These are phyloP conservation scores for Oryza meridionalis DNA, from an alignment of 176 grass and related monocot species.

Conservation along the genomic window DNA sequence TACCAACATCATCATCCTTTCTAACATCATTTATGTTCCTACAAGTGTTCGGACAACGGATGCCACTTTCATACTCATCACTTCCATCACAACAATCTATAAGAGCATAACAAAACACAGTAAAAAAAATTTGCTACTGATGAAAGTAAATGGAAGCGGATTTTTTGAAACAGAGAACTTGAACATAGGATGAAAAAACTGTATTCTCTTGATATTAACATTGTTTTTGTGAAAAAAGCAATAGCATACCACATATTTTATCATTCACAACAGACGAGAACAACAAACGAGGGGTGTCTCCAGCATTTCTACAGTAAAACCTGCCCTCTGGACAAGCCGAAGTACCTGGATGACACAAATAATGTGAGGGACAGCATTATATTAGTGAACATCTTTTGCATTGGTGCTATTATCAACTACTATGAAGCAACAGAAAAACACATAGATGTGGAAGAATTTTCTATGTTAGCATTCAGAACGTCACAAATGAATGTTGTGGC, in stretches of 20 bases:
- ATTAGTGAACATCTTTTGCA: neutral
- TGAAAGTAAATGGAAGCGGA: neutral
- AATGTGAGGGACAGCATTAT: neutral
- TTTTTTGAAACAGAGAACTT: neutral
- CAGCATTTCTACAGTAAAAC: slow-evolving; percentile 85
- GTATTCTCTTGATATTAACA: slow-evolving; percentile 1
- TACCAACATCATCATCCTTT: slow-evolving; percentile 28
- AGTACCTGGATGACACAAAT: slow-evolving; percentile 60
- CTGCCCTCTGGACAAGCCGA: slow-evolving; percentile 91
- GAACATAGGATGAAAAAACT: neutral
- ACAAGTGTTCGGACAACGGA: slow-evolving; percentile 80
- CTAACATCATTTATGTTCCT: slow-evolving; percentile 44
- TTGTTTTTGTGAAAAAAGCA: slow-evolving; percentile 20
- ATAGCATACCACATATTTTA: slow-evolving; percentile 76
- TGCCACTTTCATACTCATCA: slow-evolving; percentile 78
- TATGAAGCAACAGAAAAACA: slow-evolving; percentile 6
- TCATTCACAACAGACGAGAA: slow-evolving; percentile 98
- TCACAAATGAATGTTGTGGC: neutral
- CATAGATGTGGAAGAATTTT: neutral
- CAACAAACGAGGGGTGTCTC: slow-evolving; percentile 67
- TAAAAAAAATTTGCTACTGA: slow-evolving; percentile 23
- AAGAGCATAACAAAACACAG: slow-evolving; percentile 13
- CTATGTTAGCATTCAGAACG: neutral
- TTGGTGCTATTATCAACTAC: neutral
- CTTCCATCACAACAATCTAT: slow-evolving; percentile 98